Evolutionary conservation across 176 grass and related monocot genomes (phyloP), one percentile per base, ranked within the genome.

Genomic region (Urochloa ruziziensis): DNA sequence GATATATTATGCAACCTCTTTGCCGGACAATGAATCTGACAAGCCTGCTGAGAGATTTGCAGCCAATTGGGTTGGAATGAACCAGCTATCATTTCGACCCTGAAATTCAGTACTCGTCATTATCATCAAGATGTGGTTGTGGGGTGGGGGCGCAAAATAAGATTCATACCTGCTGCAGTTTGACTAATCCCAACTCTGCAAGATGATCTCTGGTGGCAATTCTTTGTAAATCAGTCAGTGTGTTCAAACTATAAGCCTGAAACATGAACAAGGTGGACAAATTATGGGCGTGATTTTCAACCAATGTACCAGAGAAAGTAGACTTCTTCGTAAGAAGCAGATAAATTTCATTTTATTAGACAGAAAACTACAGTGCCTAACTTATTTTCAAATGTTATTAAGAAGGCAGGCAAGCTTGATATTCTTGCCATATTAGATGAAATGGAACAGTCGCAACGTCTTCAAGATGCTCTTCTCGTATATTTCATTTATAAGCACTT

Each of bases 51-150:
- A 95, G 67, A 98, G 96, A 59, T 95, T 93, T 70, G 91, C 95
- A 73, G 96, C 96, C 86, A 98, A 70, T 83, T 93, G 94, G 73
- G 96, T 95, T 73, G 96, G 96, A 90, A 98, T 91, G 75, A 98
- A 98, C 93, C 93, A 98, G 78, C 90, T 81, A 74, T 95, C 93
- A 59, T 91, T 93, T 78, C 89, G 87, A 27, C 90, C 96, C 96
- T 95, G 77, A 40, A 66, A 83, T 69, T 37, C 23, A 86, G 73
- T 53, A 59, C 44, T 19, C 15, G 1, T 16, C 28, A 73, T 73
- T 73, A 40, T 77, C 70, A 80, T 51, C 39, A 34, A 52, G 6
- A 57, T 73, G n/a, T n/a, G n/a, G n/a, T n/a, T n/a, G n/a, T n/a
- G n/a, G n/a, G 63, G 29, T 12, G 25, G 53, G 39, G 37, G 62